Evolutionary conservation across 257 asterid genomes (phyloP).

Genomic region (Rauvolfia tetraphylla): DNA sequence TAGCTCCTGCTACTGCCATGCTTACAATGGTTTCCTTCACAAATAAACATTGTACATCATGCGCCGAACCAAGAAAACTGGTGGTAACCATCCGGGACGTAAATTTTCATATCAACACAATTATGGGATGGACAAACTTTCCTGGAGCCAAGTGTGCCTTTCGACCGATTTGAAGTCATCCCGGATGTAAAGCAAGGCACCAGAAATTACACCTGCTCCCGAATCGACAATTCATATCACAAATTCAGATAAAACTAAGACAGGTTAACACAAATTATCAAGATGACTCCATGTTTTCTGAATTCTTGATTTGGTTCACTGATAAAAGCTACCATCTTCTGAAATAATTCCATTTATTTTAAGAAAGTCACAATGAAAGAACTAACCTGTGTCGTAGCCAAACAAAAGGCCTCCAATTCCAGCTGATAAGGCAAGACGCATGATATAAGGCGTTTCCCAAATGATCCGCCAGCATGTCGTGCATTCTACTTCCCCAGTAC

Average conservation of each 20-base stretch:
- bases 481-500: constrained; percentile 52
- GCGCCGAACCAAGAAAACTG: neutral
- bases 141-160: constrained; percentile 64
- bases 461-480: constrained; percentile 67
- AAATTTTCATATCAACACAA: neutral
- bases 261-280: too few species aligned
- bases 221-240: neutral
- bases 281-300: too few species aligned
- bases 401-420: constrained; percentile 81
- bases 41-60: neutral
- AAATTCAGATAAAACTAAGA: neutral
- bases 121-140: too few species aligned
- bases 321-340: neutral
- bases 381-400: constrained; percentile 71
- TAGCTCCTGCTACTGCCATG: constrained; percentile 79
- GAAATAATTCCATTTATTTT: too few species aligned
- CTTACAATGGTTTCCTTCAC: constrained; percentile 77
- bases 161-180: constrained; percentile 53
- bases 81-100: neutral
- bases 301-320: neutral
- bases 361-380: too few species aligned
- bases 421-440: constrained; percentile 78
- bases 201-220: constrained; percentile 75
- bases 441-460: constrained; percentile 61
- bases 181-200: constrained; percentile 72